phyloP scores from a whole-genome alignment of 768 basidiomycete genomes.

The Albatrellus ellisii region DNA sequence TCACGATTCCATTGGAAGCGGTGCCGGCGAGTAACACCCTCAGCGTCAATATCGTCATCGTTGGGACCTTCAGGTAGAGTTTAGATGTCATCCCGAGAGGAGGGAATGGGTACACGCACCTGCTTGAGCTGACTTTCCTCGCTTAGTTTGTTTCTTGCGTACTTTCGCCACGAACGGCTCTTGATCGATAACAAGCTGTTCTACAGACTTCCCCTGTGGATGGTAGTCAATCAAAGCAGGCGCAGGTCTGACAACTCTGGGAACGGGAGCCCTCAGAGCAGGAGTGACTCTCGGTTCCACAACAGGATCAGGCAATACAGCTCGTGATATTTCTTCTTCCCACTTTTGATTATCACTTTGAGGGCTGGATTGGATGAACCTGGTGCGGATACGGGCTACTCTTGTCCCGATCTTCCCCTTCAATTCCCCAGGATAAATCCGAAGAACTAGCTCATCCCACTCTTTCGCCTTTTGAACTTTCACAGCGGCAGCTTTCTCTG shows the following conservation, averaged over 20 bases:
- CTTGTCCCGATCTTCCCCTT: constrained; percentile 34
- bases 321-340: constrained; percentile 46
- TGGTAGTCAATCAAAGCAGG: constrained; percentile 29
- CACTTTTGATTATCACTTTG: constrained; percentile 39
- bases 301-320: constrained; percentile 41
- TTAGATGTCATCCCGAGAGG: not conserved
- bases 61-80: not conserved
- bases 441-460: constrained; percentile 47
- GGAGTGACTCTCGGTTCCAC: constrained; percentile 31
- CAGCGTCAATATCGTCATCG: constrained; percentile 12
- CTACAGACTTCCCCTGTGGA: constrained; percentile 39
- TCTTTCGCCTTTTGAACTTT: constrained; percentile 43
- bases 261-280: constrained; percentile 13
- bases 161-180: constrained; percentile 28
- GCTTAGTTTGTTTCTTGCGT: constrained; percentile 17
- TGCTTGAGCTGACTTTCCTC: constrained; percentile 7
- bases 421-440: constrained; percentile 40
- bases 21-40: constrained; percentile 32
- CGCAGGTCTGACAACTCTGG: constrained; percentile 6
- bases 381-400: constrained; percentile 38
- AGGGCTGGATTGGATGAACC: constrained; percentile 46
- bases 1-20: constrained; percentile 78
- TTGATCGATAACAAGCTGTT: constrained; percentile 36
- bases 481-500: constrained; percentile 52
- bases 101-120: no score